Evolutionary conservation across 768 basidiomycete species (phyloP).

Genomic region (Lactifluus rugatus): DNA sequence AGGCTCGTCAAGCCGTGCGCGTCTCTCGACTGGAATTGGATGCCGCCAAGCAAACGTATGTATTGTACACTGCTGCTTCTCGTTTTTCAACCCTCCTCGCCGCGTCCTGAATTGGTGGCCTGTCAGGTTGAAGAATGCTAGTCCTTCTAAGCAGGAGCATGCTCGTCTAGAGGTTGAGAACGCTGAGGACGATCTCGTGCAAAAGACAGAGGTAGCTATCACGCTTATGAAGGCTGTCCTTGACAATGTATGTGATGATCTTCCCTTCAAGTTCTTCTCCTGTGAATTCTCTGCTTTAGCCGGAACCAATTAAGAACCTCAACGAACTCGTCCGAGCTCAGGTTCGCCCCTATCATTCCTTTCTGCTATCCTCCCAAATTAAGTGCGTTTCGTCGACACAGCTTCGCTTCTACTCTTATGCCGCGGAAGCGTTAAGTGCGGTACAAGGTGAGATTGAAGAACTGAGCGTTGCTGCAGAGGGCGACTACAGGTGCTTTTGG

Average conservation of each 20-base stretch:
- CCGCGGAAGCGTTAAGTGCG: conserved; percentile 71
- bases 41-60: conserved; percentile 79
- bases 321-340: conserved; percentile 90
- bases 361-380: not conserved
- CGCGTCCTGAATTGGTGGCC: not conserved
- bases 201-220: conserved; percentile 96
- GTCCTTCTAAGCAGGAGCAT: conserved; percentile 76
- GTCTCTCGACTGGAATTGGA: conserved; percentile 81
- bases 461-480: conserved; percentile 84
- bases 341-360: conserved; percentile 28
- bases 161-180: conserved; percentile 88
- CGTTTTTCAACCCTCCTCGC: not conserved
- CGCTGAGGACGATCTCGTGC: conserved; percentile 91
- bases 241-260: conserved; percentile 65
- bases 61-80: conserved; percentile 2
- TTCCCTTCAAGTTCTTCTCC: not conserved
- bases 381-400: conserved; percentile 24
- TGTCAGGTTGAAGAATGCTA: conserved; percentile 66
- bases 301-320: conserved; percentile 91
- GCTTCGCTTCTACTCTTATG: conserved; percentile 62
- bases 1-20: conserved; percentile 77
- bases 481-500: conserved; percentile 70
- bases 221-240: conserved; percentile 97
- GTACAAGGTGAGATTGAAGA: conserved; percentile 92
- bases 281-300: conserved; percentile 41